These are phyloP conservation scores for Trichoderma sp. DNA, from an alignment of 2,329 filamentous ascomycete species.

Conservation along the genomic window DNA sequence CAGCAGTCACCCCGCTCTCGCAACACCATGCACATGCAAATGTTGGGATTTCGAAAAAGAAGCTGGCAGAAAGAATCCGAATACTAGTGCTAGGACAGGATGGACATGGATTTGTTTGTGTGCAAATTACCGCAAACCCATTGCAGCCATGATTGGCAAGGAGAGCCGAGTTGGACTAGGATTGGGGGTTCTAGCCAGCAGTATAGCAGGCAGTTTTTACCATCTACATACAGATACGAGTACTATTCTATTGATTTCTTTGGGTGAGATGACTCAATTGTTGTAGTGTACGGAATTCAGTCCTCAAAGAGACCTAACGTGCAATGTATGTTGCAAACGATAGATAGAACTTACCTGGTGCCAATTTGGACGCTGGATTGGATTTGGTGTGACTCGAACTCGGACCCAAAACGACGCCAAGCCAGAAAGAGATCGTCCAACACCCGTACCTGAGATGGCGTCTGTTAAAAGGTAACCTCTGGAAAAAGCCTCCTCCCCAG, in stretches of 20 bases:
- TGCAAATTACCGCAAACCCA: not conserved
- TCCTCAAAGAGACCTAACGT: not conserved
- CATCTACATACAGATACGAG: not conserved
- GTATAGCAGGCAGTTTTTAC: not conserved
- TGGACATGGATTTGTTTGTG: not conserved
- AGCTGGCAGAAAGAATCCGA: not conserved
- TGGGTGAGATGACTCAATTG: not conserved
- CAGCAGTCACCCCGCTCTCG: not conserved
- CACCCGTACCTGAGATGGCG: constrained; percentile 4
- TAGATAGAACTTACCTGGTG: not conserved
- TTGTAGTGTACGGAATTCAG: not conserved
- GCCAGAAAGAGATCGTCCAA: not conserved
- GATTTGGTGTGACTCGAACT: not conserved
- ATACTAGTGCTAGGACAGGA: not conserved
- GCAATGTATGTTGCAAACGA: not conserved
- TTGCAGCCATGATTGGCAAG: not conserved
- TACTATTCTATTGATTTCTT: not conserved
- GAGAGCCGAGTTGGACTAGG: not conserved
- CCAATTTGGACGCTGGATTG: not conserved
- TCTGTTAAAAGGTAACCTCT: not conserved
- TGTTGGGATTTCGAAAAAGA: not conserved
- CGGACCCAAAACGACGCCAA: not conserved
- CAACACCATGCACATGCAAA: not conserved
- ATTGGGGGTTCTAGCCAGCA: not conserved
- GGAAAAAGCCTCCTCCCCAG: fast-evolving